A percentile compares a stretch with the other conserved stretches of the same genome.
phyloP scores from a whole-genome alignment of 331 rosid species.

The Cydonia oblonga region DNA sequence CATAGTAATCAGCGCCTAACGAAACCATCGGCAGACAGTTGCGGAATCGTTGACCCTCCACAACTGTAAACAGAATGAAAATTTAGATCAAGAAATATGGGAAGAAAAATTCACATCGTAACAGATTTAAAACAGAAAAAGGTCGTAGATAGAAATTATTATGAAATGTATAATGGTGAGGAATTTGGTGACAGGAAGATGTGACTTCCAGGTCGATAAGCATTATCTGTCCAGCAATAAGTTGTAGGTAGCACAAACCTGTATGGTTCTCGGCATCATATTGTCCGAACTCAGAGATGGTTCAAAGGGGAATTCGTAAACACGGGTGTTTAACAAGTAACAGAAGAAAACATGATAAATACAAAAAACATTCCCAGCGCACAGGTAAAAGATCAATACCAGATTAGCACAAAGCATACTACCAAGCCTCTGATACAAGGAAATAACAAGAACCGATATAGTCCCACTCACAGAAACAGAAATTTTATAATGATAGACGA shows the following conservation, averaged over 20 bases:
- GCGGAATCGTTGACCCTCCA: too few species aligned
- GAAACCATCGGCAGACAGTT: too few species aligned
- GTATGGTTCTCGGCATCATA: neutral
- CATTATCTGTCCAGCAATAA: neutral
- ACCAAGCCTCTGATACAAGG: too few species aligned
- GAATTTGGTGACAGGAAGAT: conserved; percentile 12
- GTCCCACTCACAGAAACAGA: too few species aligned
- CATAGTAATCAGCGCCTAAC: too few species aligned
- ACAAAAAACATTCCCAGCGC: too few species aligned
- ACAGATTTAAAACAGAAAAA: neutral
- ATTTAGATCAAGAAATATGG: neutral
- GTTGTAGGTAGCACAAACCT: neutral
- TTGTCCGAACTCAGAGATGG: neutral
- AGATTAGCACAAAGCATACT: neutral
- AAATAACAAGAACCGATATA: too few species aligned
- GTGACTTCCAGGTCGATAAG: conserved; percentile 16
- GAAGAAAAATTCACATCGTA: neutral
- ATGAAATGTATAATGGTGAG: neutral
- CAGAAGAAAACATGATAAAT: too few species aligned
- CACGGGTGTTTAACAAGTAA: neutral
- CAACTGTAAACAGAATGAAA: neutral
- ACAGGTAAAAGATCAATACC: too few species aligned
- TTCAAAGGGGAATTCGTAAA: neutral
- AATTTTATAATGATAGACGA: too few species aligned
- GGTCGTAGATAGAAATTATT: neutral